These are phyloP conservation scores for Uronychia setigera DNA, from an alignment of 73 alveolate species.

Conservation along the genomic window DNA sequence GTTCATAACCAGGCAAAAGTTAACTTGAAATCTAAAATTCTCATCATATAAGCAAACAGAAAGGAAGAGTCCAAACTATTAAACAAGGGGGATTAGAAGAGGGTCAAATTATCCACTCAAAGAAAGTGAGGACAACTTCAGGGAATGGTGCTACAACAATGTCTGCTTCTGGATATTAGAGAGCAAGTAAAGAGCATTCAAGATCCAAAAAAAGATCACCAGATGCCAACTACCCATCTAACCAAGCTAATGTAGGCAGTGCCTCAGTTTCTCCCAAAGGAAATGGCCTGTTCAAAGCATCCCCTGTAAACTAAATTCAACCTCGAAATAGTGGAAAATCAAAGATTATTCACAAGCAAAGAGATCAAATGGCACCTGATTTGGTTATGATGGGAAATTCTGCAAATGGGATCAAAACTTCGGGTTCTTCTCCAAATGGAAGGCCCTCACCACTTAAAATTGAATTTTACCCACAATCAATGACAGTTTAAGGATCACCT, in stretches of 20 bases:
- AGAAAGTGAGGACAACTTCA: too few species aligned
- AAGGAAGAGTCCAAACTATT: not conserved
- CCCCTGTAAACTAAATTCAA: too few species aligned
- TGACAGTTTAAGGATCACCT: not conserved
- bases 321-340: not conserved
- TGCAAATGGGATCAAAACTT: not conserved
- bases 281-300: not conserved
- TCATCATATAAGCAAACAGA: not conserved
- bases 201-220: not conserved
- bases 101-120: not conserved
- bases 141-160: too few species aligned
- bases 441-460: not conserved
- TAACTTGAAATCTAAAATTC: not conserved
- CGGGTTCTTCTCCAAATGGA: not conserved
- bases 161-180: too few species aligned
- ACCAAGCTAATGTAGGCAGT: not conserved
- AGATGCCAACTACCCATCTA: not conserved
- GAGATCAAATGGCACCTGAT: too few species aligned
- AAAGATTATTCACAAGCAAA: not conserved
- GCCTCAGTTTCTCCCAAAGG: not conserved
- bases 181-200: not conserved
- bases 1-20: not conserved
- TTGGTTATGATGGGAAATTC: not conserved
- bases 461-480: not conserved
- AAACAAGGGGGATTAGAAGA: not conserved